phyloP scores from a whole-genome alignment of 495 filamentous ascomycete genomes.

The Penicillium cosmopolitanum region DNA sequence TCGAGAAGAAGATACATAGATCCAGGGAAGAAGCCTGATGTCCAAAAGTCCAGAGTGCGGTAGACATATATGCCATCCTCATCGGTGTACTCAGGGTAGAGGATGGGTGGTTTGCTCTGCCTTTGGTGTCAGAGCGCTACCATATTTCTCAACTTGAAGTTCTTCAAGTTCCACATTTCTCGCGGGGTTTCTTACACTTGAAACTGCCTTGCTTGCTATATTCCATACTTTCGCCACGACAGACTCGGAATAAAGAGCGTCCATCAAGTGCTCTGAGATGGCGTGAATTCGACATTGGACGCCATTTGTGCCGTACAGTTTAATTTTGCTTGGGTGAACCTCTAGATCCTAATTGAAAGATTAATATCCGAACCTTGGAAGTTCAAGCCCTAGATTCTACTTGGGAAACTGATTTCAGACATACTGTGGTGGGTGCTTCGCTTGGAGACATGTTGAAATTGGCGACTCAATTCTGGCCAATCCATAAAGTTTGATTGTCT shows the following conservation, averaged over 20 bases:
- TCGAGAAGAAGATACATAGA: conserved; percentile 39
- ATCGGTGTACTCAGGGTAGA: conserved; percentile 36
- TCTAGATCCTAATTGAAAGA: neutral
- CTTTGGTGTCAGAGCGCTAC: neutral
- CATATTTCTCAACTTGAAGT: neutral
- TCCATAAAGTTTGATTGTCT: neutral
- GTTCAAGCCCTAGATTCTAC: neutral
- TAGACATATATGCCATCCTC: conserved; percentile 35
- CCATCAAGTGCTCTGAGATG: conserved; percentile 8
- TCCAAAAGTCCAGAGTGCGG: conserved; percentile 38
- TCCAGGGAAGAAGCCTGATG: conserved; percentile 45
- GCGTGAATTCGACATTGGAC: conserved; percentile 6
- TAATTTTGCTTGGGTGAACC: neutral
- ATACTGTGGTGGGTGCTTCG: conserved; percentile 8
- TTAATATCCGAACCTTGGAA: neutral
- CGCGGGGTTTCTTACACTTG: conserved; percentile 10
- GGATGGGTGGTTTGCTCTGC: conserved; percentile 22
- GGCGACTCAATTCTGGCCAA: neutral
- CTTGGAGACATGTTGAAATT: conserved; percentile 14
- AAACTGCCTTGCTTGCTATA: conserved; percentile 28
- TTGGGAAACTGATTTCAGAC: neutral
- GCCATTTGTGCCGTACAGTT: conserved; percentile 6
- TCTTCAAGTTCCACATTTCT: neutral
- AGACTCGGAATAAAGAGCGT: conserved; percentile 28
- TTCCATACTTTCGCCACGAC: conserved; percentile 39